These are phyloP conservation scores for Boletus speciosus DNA, from an alignment of 768 basidiomycete genomes.

Conservation along the genomic window DNA sequence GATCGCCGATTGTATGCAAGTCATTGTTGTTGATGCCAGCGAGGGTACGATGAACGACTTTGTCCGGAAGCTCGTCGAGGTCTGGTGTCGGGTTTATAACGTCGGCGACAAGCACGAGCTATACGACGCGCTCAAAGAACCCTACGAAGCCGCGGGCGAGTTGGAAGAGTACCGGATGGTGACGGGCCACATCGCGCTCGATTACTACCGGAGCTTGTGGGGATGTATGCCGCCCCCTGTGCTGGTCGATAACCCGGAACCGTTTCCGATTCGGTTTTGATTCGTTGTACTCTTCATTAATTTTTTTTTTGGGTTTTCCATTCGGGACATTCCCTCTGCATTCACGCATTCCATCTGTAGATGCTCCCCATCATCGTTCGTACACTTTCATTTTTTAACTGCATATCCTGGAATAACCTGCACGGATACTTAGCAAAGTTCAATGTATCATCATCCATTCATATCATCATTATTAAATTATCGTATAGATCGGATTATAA, in stretches of 20 bases:
- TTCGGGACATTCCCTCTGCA: background rate
- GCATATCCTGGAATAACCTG: background rate
- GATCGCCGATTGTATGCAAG: conserved; percentile 30
- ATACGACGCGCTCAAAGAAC: conserved; percentile 15
- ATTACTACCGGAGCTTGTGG: conserved; percentile 27
- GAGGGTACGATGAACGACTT: conserved; percentile 31
- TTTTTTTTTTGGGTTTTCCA: background rate
- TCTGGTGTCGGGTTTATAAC: conserved; percentile 30
- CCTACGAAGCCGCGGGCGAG: conserved; percentile 26
- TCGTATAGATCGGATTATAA: background rate
- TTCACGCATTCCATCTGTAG: background rate
- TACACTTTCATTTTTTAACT: background rate
- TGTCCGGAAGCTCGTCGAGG: conserved; percentile 21
- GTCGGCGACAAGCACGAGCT: conserved; percentile 21
- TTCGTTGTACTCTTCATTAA: background rate
- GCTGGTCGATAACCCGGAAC: conserved; percentile 3
- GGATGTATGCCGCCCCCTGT: conserved; percentile 13
- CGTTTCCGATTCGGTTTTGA: conserved; percentile 1
- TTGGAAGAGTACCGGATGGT: conserved; percentile 20
- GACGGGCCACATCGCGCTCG: conserved; percentile 7
- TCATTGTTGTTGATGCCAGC: conserved; percentile 28
- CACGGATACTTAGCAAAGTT: background rate
- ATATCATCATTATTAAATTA: background rate
- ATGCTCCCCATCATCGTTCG: background rate
- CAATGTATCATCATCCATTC: background rate